Evolutionary conservation across 1,284 basidiomycete genomes (phyloP).

Genomic region (Melampsora americana): DNA sequence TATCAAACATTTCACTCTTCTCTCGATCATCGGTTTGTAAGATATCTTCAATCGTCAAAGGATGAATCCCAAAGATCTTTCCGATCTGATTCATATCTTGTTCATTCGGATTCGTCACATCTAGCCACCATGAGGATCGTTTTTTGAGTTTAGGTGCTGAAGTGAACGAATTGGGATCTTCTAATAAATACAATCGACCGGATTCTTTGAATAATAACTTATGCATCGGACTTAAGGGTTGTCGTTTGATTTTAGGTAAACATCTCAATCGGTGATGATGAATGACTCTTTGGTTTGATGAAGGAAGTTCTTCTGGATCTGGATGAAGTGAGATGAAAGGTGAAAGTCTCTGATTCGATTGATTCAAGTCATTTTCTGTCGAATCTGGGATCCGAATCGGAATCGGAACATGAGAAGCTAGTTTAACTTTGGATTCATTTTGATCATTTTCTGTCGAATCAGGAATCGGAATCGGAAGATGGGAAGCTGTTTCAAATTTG

Average conservation of each 20-base stretch:
- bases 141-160: not conserved
- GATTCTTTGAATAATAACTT: constrained; percentile 26
- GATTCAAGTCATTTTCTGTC: not conserved
- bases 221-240: constrained; percentile 27
- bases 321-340: not conserved
- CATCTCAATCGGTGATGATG: not conserved
- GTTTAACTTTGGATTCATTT: not conserved
- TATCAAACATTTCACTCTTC: constrained; percentile 83
- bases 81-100: constrained; percentile 83
- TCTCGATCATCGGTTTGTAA: constrained; percentile 90
- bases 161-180: not conserved
- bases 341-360: not conserved
- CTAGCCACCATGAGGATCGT: constrained; percentile 77
- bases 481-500: not conserved
- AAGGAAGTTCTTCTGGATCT: not conserved
- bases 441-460: not conserved
- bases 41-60: constrained; percentile 90
- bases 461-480: not conserved
- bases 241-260: constrained; percentile 26
- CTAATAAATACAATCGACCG: constrained; percentile 12
- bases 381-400: too few relatives aligned
- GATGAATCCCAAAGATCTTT: constrained; percentile 85
- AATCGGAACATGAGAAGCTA: not conserved
- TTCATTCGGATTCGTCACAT: constrained; percentile 84
- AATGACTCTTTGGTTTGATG: not conserved